Percentiles rank a stretch among this genome's conserved stretches.
phyloP scores from a whole-genome alignment of 1,284 basidiomycete species.

The Ceratorhiza oryzae-sativae region DNA sequence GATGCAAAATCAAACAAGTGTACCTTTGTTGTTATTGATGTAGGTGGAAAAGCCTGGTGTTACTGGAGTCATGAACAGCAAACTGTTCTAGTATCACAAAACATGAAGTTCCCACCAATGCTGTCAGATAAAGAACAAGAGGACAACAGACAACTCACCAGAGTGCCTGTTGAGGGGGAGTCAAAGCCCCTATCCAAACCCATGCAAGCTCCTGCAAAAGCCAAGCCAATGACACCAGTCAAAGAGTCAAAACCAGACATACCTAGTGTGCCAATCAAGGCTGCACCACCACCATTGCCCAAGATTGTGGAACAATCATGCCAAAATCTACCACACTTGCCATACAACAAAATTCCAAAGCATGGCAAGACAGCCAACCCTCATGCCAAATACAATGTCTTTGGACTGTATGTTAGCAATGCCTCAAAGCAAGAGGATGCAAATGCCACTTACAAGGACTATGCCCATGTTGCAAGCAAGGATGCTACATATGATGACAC shows the following conservation, averaged over 20 bases:
- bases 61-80: not conserved
- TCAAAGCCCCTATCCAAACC: not conserved
- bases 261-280: not conserved
- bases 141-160: not conserved
- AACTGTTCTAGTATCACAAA: not conserved
- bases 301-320: not conserved
- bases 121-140: not conserved
- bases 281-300: not conserved
- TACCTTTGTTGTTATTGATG: not conserved
- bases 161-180: not conserved
- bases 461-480: not conserved
- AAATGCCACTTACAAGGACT: not conserved
- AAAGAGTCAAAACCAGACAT: not conserved
- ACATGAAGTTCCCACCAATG: not conserved
- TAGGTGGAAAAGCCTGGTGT: not conserved
- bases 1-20: conserved; percentile 11
- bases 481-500: not conserved
- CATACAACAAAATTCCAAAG: not conserved
- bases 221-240: not conserved
- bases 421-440: not conserved
- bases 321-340: not conserved
- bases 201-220: not conserved
- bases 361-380: not conserved
- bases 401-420: not conserved
- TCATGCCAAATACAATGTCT: not conserved